Evolutionary conservation across 768 basidiomycete genomes (phyloP).

Genomic region (Cystofilobasidium bisporidii): DNA sequence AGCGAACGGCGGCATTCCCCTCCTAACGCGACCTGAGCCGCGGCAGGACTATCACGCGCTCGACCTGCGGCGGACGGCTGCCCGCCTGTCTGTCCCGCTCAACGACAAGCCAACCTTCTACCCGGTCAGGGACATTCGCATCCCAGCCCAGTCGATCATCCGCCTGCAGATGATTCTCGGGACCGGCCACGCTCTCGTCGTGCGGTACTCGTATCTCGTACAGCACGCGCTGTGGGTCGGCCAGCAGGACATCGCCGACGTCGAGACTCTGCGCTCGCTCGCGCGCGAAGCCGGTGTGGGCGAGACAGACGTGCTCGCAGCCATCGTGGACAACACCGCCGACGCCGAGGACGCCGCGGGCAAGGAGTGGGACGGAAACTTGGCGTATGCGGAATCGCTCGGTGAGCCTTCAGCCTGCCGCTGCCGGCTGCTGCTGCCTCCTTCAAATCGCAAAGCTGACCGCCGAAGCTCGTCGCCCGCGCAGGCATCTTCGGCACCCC

Average conservation of each 20-base stretch:
- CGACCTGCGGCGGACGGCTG: slow-evolving; percentile 31
- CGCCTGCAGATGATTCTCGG: slow-evolving; percentile 30
- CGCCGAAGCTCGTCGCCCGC: not conserved
- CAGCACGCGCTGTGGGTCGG: slow-evolving; percentile 35
- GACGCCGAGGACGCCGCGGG: slow-evolving; percentile 29
- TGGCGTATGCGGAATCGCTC: slow-evolving; percentile 30
- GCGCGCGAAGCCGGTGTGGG: slow-evolving; percentile 28
- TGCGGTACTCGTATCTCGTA: slow-evolving; percentile 30
- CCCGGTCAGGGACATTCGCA: slow-evolving; percentile 29
- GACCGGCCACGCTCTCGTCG: slow-evolving; percentile 28
- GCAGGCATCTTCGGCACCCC: slow-evolving; percentile 35
- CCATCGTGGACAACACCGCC: slow-evolving; percentile 29
- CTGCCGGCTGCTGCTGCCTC: not conserved
- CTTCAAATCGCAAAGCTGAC: not conserved
- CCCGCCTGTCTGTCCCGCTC: slow-evolving; percentile 24
- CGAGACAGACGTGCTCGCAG: slow-evolving; percentile 26
- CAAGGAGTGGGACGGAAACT: slow-evolving; percentile 30
- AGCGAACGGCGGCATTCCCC: slow-evolving; percentile 34
- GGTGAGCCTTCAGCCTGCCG: slow-evolving; percentile 23
- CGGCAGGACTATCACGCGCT: slow-evolving; percentile 34
- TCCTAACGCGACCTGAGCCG: slow-evolving; percentile 29
- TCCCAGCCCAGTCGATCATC: slow-evolving; percentile 32
- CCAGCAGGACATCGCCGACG: slow-evolving; percentile 30
- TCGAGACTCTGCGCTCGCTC: slow-evolving; percentile 28
- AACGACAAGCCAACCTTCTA: slow-evolving; percentile 31